A percentile compares a stretch with the other conserved stretches of the same genome.
These are phyloP conservation scores for Adansonia grandidieri DNA, from an alignment of 441 rosid species.

Conservation along the genomic window DNA sequence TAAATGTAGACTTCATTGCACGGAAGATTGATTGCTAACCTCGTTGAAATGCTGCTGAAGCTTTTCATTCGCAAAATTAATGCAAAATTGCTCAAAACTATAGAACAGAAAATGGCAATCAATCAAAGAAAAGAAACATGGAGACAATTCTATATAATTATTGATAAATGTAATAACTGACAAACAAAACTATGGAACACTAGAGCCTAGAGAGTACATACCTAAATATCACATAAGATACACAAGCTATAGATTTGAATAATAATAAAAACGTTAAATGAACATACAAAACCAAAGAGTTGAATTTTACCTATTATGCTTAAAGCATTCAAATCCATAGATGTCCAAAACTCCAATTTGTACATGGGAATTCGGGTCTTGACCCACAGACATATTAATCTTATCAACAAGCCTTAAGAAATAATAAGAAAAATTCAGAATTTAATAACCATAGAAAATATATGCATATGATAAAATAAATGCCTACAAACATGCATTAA, in stretches of 20 bases:
- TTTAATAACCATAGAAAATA: constrained; percentile 24
- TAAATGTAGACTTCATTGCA: background rate
- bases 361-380: constrained; percentile 66
- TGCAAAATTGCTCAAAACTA: constrained; percentile 99
- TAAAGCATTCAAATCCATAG: constrained; percentile 96
- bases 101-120: constrained; percentile 34
- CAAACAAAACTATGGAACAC: background rate
- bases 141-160: background rate
- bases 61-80: constrained; percentile 97
- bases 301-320: constrained; percentile 66
- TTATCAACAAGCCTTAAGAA: constrained; percentile 81
- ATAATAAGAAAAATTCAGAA: constrained; percentile 27
- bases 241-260: background rate
- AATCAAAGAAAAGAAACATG: constrained; percentile 20
- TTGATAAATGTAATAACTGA: background rate
- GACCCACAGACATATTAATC: constrained; percentile 89
- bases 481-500: constrained; percentile 1
- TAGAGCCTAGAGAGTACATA: background rate
- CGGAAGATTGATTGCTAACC: constrained; percentile 44
- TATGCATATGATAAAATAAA: constrained; percentile 14
- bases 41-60: constrained; percentile 98
- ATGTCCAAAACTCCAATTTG: constrained; percentile 96
- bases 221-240: background rate
- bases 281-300: constrained; percentile 15
- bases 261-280: constrained; percentile 6